Evolutionary conservation across 2,329 filamentous ascomycete genomes (phyloP).

Genomic region (Madurella fahalii): DNA sequence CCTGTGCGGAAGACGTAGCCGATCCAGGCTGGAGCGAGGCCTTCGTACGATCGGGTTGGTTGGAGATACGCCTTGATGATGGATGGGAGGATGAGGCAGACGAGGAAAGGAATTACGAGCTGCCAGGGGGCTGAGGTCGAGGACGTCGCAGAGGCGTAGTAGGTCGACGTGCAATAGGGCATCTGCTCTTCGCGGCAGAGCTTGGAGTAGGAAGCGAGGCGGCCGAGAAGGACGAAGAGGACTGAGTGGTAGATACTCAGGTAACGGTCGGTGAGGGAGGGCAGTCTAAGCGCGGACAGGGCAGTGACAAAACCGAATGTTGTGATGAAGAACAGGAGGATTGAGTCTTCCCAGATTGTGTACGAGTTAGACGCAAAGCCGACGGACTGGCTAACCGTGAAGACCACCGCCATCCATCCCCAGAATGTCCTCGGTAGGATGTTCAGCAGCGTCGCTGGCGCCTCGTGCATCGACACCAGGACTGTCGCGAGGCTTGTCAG

Average conservation of each 20-base stretch:
- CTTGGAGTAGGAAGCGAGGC: constrained; percentile 80
- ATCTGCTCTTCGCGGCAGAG: constrained; percentile 98
- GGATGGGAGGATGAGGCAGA: constrained; percentile 66
- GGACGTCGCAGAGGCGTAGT: constrained; percentile 86
- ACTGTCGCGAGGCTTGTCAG: constrained; percentile 43
- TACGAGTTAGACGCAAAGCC: constrained; percentile 98
- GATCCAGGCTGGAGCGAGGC: constrained; percentile 80
- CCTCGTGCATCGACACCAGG: constrained; percentile 39
- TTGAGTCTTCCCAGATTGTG: constrained; percentile 98
- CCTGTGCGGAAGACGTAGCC: constrained; percentile 72
- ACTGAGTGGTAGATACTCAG: constrained; percentile 81
- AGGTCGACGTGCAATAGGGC: constrained; percentile 92
- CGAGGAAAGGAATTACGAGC: constrained; percentile 70
- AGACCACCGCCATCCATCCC: constrained; percentile 80
- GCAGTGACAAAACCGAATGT: constrained; percentile 79
- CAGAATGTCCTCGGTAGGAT: constrained; percentile 72
- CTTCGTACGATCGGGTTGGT: constrained; percentile 82
- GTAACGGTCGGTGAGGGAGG: constrained; percentile 61
- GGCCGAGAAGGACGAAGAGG: constrained; percentile 73
- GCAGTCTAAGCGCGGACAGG: constrained; percentile 70
- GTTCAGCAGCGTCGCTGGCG: constrained; percentile 44
- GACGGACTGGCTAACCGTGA: constrained; percentile 81
- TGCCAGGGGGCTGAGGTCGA: constrained; percentile 94
- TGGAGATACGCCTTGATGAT: constrained; percentile 76
- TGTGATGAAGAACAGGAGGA: constrained; percentile 83